phyloP scores from a whole-genome alignment of 495 filamentous ascomycete species.

The Neurospora africana region DNA sequence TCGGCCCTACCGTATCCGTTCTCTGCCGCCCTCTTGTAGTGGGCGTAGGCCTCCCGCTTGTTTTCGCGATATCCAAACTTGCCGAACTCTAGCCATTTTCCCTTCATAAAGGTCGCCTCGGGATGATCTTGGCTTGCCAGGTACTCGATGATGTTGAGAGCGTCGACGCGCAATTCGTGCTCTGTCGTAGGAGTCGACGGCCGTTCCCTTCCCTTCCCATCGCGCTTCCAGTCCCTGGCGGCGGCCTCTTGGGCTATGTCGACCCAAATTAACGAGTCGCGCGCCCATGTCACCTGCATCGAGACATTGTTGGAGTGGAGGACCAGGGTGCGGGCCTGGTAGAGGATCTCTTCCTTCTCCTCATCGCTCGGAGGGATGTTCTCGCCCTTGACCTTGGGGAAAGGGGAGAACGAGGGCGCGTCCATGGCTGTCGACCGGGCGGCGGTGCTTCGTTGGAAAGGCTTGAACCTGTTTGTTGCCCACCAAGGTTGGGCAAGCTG shows the following conservation, averaged over 20 bases:
- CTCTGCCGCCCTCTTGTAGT: constrained; percentile 76
- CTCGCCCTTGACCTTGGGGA: constrained; percentile 74
- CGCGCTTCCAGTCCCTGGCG: constrained; percentile 47
- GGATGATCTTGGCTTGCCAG: constrained; percentile 86
- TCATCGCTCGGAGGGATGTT: constrained; percentile 94
- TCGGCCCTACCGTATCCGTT: constrained; percentile 89
- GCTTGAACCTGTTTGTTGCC: constrained; percentile 32
- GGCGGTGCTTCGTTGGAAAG: constrained; percentile 27
- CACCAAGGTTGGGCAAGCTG: constrained; percentile 13
- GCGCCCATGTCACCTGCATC: constrained; percentile 94
- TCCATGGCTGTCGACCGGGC: constrained; percentile 31
- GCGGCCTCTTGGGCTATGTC: constrained; percentile 67
- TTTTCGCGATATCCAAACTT: constrained; percentile 83
- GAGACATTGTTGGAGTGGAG: constrained; percentile 91
- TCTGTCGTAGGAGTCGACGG: constrained; percentile 75
- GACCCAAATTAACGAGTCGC: constrained; percentile 81
- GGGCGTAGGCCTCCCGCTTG: constrained; percentile 85
- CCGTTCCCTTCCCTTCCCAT: constrained; percentile 50
- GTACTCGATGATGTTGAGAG: constrained; percentile 82
- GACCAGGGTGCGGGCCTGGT: constrained; percentile 69
- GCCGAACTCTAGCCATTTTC: constrained; percentile 97
- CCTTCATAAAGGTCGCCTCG: constrained; percentile 86
- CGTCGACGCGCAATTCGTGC: constrained; percentile 77
- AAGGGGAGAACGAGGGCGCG: constrained; percentile 77
- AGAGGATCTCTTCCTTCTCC: constrained; percentile 79